A percentile compares a stretch with the other conserved stretches of the same genome.
These are phyloP conservation scores for Isabelozyma heimii DNA, from an alignment of 805 yeast species.

Conservation along the genomic window DNA sequence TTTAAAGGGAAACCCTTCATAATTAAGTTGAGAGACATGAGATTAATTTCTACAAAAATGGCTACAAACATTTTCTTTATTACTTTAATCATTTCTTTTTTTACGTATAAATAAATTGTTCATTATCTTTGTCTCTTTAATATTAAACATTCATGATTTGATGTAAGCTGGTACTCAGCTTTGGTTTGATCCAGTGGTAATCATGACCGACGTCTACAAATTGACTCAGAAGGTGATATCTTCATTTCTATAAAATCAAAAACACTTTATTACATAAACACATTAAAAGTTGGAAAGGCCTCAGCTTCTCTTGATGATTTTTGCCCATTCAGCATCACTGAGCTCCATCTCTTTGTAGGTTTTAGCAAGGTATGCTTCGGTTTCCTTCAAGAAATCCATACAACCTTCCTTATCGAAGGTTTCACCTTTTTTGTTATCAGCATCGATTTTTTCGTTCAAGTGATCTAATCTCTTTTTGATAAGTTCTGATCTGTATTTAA, in stretches of 20 bases:
- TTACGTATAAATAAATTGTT: neutral
- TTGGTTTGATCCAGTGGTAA: no score
- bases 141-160: no score
- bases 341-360: constrained; percentile 28
- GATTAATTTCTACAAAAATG: neutral
- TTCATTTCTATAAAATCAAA: neutral
- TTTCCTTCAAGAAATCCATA: constrained; percentile 16
- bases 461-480: constrained; percentile 21
- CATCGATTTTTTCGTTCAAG: constrained; percentile 12
- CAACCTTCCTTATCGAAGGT: constrained; percentile 23
- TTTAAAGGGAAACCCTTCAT: neutral
- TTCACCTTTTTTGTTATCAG: constrained; percentile 10
- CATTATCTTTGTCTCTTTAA: neutral
- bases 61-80: neutral
- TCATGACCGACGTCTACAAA: no score
- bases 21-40: neutral
- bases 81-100: neutral
- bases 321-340: constrained; percentile 12
- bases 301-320: constrained; percentile 1
- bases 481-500: constrained; percentile 25
- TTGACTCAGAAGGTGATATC: neutral
- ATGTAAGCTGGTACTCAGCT: no score
- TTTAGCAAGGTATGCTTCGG: constrained; percentile 17
- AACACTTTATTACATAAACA: neutral
- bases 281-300: neutral